Evolutionary conservation across 73 alveolate genomes (phyloP).

Genomic region (Tetrahymena elliotti): DNA sequence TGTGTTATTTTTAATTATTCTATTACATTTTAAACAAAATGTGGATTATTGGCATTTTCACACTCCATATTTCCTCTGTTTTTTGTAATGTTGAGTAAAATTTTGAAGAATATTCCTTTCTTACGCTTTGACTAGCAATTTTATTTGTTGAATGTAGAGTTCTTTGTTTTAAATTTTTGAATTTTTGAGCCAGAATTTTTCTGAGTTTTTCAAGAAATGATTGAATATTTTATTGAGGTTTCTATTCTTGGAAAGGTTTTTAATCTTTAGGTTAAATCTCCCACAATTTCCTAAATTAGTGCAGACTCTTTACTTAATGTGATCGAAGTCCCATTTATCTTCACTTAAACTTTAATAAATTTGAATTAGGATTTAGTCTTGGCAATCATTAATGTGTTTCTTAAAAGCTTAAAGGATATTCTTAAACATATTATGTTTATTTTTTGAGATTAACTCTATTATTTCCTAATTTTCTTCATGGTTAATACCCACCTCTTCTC

Average conservation of each 20-base stretch:
- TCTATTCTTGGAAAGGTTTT: neutral
- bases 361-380: neutral
- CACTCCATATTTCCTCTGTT: neutral
- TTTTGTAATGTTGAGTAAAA: neutral
- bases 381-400: neutral
- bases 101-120: neutral
- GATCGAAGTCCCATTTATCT: neutral
- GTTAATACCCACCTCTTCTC: too few relatives aligned
- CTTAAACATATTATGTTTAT: neutral
- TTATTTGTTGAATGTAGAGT: neutral
- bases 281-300: neutral
- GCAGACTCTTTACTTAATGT: neutral
- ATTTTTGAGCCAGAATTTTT: neutral
- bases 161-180: neutral
- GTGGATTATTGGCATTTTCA: neutral
- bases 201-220: neutral
- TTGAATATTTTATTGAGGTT: neutral
- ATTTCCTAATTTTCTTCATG: too few relatives aligned
- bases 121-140: neutral
- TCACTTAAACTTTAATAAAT: neutral
- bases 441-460: too few relatives aligned
- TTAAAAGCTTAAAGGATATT: neutral
- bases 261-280: neutral
- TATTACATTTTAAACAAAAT: too few relatives aligned
- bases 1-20: too few relatives aligned